phyloP scores from a whole-genome alignment of 2,329 filamentous ascomycete genomes.

The Lecanosticta acicola region DNA sequence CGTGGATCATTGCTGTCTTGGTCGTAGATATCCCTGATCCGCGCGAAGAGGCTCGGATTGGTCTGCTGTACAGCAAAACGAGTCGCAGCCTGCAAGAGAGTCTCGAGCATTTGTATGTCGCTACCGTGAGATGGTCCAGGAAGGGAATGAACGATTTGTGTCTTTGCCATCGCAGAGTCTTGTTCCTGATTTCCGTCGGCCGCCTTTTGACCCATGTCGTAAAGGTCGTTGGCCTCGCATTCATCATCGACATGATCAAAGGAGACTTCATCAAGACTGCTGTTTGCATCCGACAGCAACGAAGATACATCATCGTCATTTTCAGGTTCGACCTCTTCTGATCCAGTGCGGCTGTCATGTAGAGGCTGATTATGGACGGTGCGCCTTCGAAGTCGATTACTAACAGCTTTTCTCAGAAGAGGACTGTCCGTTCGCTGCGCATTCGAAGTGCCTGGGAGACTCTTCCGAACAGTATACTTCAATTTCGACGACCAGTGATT shows the following conservation, averaged over 20 bases:
- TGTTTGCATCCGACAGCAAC: no score
- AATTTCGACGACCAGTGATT: constrained; percentile 6
- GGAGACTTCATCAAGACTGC: no score
- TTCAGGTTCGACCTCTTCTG: neutral
- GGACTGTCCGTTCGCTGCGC: neutral
- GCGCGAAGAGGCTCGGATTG: constrained; percentile 1
- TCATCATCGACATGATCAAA: no score
- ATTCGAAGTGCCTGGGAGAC: constrained; percentile 1
- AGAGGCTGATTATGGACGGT: constrained; percentile 1
- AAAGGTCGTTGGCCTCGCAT: no score
- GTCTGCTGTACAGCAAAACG: constrained; percentile 4
- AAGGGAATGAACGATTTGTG: neutral
- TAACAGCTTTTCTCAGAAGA: constrained; percentile 14
- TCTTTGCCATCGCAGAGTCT: neutral
- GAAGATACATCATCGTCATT: no score
- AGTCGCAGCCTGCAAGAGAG: constrained; percentile 1
- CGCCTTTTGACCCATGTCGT: no score
- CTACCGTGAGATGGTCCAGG: neutral
- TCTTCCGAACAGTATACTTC: constrained; percentile 1
- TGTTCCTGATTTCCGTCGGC: neutral
- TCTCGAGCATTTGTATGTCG: neutral
- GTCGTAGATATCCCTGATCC: constrained; percentile 5
- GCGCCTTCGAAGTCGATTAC: constrained; percentile 9
- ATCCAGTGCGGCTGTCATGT: neutral
- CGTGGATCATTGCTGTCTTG: neutral